Percentiles rank a stretch among this genome's conserved stretches.
phyloP scores from a whole-genome alignment of 1,139 yeast species.

The Candida glucosophila region DNA sequence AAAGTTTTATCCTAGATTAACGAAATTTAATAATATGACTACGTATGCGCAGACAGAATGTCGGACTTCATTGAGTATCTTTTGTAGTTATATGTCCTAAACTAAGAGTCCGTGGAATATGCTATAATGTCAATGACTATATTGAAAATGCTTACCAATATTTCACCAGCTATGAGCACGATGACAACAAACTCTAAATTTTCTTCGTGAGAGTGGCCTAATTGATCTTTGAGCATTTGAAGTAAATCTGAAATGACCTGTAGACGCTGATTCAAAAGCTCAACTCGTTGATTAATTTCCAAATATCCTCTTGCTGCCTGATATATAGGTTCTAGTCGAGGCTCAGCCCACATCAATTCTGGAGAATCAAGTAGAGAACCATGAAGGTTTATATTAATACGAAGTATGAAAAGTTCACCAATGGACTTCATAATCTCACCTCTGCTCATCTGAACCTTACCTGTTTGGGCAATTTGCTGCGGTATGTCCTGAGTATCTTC shows the following conservation, averaged over 20 bases:
- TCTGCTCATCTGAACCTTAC: conserved; percentile 89
- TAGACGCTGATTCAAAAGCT: conserved; percentile 76
- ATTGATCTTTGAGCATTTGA: conserved; percentile 93
- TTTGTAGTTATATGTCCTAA: neutral
- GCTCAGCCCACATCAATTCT: conserved; percentile 98
- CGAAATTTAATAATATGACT: too few relatives aligned
- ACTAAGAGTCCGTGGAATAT: conserved; percentile 8
- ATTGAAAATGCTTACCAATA: conserved; percentile 77
- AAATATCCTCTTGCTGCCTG: conserved; percentile 93
- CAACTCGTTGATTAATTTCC: conserved; percentile 89
- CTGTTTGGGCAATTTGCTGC: conserved; percentile 87
- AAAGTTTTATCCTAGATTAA: too few relatives aligned
- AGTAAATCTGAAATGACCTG: conserved; percentile 89
- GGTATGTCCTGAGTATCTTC: conserved; percentile 97
- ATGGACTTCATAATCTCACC: conserved; percentile 94
- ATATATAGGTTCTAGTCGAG: conserved; percentile 92
- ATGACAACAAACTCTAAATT: conserved; percentile 89
- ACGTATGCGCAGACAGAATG: too few relatives aligned
- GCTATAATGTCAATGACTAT: conserved; percentile 36
- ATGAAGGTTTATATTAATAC: conserved; percentile 86
- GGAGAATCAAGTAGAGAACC: conserved; percentile 96
- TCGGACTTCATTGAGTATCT: neutral
- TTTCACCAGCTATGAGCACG: conserved; percentile 87
- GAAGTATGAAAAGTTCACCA: conserved; percentile 84
- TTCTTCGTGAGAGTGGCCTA: conserved; percentile 88